Evolutionary conservation across 257 asterid species (phyloP), one percentile per base, ranked within the genome.

Genomic region (Paraleonurus japonicus): DNA sequence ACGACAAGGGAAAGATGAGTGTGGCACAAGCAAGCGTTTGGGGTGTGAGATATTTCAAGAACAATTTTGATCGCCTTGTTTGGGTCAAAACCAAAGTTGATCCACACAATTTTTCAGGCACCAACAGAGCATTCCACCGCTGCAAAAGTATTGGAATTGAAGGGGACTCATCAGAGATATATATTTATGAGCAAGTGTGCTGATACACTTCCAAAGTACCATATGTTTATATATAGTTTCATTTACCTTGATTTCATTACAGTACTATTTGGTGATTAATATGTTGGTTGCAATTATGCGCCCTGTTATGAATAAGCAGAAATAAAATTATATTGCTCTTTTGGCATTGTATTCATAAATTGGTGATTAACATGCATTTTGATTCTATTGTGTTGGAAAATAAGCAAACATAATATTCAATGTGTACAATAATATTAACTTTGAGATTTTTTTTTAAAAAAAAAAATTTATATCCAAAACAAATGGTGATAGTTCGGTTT

Each of bases 41-140:
- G 75, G 78, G 81, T 2, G 4, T 3, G 0, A 78, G 54, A 5
- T 78, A 72, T 15, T 78, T 60, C 55, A 20, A 9, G 2, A 16
- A 53, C 5, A 76, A 76, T 43, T 76, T 76, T 1, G 17, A 76
- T 4, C 63, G 77, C 4, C 70, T 33, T 27, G 81, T 71, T 54
- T 54, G 32, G 0, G 60, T 77, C 16, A 77, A 77, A 53, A 72
- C 78, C n/a, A 5, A 0, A 12, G 75, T 72, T 65, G 81, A 77
- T 77, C 78, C 75, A 0, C 3, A n/a, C 0, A 72, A 77, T 27
- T 77, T 61, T 77, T 77, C 20, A 43, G 64, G 1, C n/a, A 76
- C 30, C 69, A 76, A 16, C 80, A 76, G 58, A 76, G 80, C 45
- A 75, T 75, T 53, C 80, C 80, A 7, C 24, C 80, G 0, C 15